Base-by-base conservation (phyloP, 352 stramenopile genomes). In the Phytophthora citricola region DNA sequence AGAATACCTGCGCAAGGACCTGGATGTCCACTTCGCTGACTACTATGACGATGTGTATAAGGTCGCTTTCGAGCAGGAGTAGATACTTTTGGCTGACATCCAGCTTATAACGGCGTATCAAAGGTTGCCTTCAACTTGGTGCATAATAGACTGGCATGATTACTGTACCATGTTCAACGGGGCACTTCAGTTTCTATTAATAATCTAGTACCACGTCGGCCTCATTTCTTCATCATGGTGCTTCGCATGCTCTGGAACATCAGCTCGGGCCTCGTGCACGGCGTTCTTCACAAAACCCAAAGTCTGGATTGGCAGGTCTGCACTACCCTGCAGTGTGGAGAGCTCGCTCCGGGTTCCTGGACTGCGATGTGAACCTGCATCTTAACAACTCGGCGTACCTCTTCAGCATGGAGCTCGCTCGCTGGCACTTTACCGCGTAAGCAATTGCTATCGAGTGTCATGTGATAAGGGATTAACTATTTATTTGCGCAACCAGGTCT, bases 41-140 rank as follows among this genome's bases (percentile, higher is more conserved):
- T 94, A 97, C 73, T 99, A 99, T 76, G 88, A 97, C 47, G 93
- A 98, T 70, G 97, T 99, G 47, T 98, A 92, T 74, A 90, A 96
- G 58, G 84, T 98, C 57, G 96, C 95, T 29, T 99, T 99, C 70
- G 87, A 92, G 55, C 61, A 89, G 29, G 58, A 75, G 27, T 76
- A 73, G 52, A 57, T 45, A 36, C 20, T 38, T 17, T 12, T 52
- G 29, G 8, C 24, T 29, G 43, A 22, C 31, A 60, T 34, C 24
- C 47, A 46, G 14, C 20, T 46, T 65, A 31, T 65, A 60, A 31
- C 52, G 46, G 20, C 52, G 11, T 55, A 54, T 60, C 38, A 64
- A 64, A 52, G 48, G 17, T 40, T 11, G 45, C 7, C 52, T 46
- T 59, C 20, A 59, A 51, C 41, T 53, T 51, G 17, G 14, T 20